A percentile compares a stretch with the other conserved stretches of the same genome.
phyloP scores from a whole-genome alignment of 164 flowering plant genomes.

The Euptelea pleiosperma region DNA sequence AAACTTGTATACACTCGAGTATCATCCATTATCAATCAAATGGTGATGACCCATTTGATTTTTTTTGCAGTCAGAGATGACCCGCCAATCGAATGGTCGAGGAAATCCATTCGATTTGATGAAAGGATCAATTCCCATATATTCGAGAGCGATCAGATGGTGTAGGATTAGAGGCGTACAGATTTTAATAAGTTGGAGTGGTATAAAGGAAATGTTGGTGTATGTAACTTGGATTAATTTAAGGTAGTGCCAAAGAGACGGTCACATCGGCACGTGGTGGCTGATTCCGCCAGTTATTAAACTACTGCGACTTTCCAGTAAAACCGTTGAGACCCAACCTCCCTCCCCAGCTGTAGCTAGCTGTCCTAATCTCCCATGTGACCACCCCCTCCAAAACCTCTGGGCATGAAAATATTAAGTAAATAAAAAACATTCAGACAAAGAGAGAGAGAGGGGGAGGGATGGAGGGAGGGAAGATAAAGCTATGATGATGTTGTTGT shows the following conservation, averaged over 20 bases:
- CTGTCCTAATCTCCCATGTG: constrained; percentile 76
- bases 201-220: background rate
- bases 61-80: too few relatives aligned
- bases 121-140: too few relatives aligned
- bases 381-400: constrained; percentile 32
- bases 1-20: too few relatives aligned
- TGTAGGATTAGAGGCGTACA: too few relatives aligned
- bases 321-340: constrained; percentile 39
- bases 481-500: constrained; percentile 5
- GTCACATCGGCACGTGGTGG: constrained; percentile 71
- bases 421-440: too few relatives aligned
- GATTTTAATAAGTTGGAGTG: too few relatives aligned
- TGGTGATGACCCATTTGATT: background rate
- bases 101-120: too few relatives aligned
- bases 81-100: too few relatives aligned
- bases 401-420: too few relatives aligned
- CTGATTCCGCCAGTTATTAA: constrained; percentile 61
- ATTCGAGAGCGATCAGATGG: too few relatives aligned
- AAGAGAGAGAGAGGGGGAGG: background rate
- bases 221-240: background rate
- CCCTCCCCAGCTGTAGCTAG: constrained; percentile 73
- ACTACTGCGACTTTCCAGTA: constrained; percentile 40
- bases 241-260: constrained; percentile 8
- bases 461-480: constrained; percentile 5
- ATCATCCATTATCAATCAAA: too few relatives aligned